Evolutionary conservation across 352 stramenopile genomes (phyloP), one percentile per base, ranked within the genome.

Genomic region (Phytophthora boehmeriae): DNA sequence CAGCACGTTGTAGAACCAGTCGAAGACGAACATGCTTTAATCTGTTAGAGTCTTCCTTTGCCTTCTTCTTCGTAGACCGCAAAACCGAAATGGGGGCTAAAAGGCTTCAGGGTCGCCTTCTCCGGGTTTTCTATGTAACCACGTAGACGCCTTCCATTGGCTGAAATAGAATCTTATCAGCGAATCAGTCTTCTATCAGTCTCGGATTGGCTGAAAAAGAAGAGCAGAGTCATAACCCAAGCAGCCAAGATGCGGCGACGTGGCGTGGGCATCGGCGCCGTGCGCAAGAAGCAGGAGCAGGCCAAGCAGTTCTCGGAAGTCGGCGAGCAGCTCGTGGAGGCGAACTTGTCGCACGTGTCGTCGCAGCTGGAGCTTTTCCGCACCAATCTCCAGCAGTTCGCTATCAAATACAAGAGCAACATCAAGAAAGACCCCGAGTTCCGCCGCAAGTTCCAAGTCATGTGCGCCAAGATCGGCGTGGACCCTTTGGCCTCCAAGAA

Each of bases 401-500:
- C 95, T 1, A 51, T 88, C 53, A 97, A 98, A 71, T 93, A 98
- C 83, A 98, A 97, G 76, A 90, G 85, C 68, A 91, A 95, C 59
- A 98, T 98, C 71, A 97, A 97, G 71, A 93, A 93, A 52, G 95
- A 98, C 72, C 91, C 95, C 0, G 88, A 96, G 38, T 98, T 98
- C 68, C 89, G 95, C 17, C 86, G 89, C 63, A 90, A 95, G 54
- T 98, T 98, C 67, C 90, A 98, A 63, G 83, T 84, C 58, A 99
- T 99, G 96, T 99, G 96, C 74, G 78, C 78, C 43, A 97, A 95
- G 54, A 97, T 99, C 55, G 97, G 97, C 17, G 95, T 99, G 9
- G 98, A 99, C 75, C 97, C 97, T 2, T 78, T 99, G 8, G 91
- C 94, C 1, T 98, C 94, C 4, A 97, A 98, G 73, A 99, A 99